phyloP scores from a whole-genome alignment of 1,284 basidiomycete genomes.

The Hemileia vastatrix region DNA sequence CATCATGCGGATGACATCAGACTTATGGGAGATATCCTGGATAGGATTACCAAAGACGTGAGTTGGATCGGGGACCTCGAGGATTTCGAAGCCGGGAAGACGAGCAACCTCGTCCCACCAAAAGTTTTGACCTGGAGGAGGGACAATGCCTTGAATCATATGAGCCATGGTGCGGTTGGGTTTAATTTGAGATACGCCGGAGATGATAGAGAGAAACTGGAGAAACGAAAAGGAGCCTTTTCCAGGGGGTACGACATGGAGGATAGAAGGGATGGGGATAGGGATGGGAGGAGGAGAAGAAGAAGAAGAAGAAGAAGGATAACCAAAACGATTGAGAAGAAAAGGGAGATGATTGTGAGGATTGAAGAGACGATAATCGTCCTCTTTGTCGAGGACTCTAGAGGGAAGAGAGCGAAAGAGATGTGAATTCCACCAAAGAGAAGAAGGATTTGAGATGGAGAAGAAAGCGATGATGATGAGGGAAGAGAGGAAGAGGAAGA shows the following conservation, averaged over 20 bases:
- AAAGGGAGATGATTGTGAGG: conserved; percentile 14
- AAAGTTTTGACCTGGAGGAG: conserved; percentile 12
- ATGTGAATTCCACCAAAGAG: neutral
- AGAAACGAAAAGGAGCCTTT: conserved; percentile 18
- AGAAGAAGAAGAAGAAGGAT: conserved; percentile 5
- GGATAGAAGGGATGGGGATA: conserved; percentile 11
- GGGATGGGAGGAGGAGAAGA: neutral
- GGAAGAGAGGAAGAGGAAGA: neutral
- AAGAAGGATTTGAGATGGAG: neutral
- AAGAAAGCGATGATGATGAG: neutral
- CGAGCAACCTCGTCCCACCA: conserved; percentile 18
- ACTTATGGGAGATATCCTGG: conserved; percentile 18
- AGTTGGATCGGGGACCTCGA: conserved; percentile 8
- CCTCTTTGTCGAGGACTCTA: conserved; percentile 3
- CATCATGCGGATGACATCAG: conserved; percentile 14
- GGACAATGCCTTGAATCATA: conserved; percentile 12
- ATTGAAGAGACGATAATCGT: neutral
- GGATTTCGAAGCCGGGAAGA: conserved; percentile 11
- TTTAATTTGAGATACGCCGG: conserved; percentile 13
- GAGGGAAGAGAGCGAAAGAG: too few species aligned
- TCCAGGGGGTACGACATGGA: conserved; percentile 20
- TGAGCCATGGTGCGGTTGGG: conserved; percentile 12
- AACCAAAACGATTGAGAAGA: conserved; percentile 20
- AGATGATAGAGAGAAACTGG: conserved; percentile 16
- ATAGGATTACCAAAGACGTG: conserved; percentile 15